Percentiles rank a stretch among this genome's conserved stretches.
phyloP scores from a whole-genome alignment of 495 filamentous ascomycete genomes.

The Daldinia childiae region DNA sequence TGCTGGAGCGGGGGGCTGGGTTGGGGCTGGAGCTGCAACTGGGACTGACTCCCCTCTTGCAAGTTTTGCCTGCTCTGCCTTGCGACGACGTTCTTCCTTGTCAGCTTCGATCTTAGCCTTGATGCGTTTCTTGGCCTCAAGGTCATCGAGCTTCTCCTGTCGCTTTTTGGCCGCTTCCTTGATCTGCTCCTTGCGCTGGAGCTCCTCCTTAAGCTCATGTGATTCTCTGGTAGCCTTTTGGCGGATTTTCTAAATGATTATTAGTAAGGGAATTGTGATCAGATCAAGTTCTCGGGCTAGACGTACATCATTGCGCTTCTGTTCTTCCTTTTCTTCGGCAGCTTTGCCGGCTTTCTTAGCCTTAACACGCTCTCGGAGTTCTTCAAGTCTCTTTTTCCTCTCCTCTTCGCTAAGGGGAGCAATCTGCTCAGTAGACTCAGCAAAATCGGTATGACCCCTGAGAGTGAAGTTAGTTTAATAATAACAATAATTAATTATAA shows the following conservation, averaged over 20 bases:
- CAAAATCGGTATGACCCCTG: slow-evolving; percentile 87
- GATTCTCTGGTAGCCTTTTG: slow-evolving; percentile 82
- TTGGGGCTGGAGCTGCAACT: slow-evolving; percentile 52
- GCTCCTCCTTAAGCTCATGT: slow-evolving; percentile 82
- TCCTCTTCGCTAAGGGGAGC: slow-evolving; percentile 91
- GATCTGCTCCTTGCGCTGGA: slow-evolving; percentile 84
- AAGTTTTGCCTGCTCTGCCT: slow-evolving; percentile 85
- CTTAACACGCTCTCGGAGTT: slow-evolving; percentile 75
- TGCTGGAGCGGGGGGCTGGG: slow-evolving; percentile 51
- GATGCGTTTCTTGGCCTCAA: slow-evolving; percentile 85
- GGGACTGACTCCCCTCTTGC: slow-evolving; percentile 74
- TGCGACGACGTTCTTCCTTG: slow-evolving; percentile 82
- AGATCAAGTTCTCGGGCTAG: background rate
- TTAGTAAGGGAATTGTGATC: slow-evolving; percentile 25
- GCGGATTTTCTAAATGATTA: slow-evolving; percentile 74
- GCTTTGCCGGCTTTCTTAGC: slow-evolving; percentile 77
- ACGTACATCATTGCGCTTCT: slow-evolving; percentile 86
- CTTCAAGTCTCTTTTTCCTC: slow-evolving; percentile 79
- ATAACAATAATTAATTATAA: no score
- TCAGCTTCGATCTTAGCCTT: slow-evolving; percentile 92
- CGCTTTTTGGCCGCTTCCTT: slow-evolving; percentile 88
- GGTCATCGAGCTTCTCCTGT: slow-evolving; percentile 86
- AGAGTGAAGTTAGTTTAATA: slow-evolving; percentile 22
- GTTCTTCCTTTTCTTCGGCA: slow-evolving; percentile 79
- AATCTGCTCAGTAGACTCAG: slow-evolving; percentile 91